Conservation (phyloP, 2,329 filamentous ascomycete species). For the Monosporascus cannonballus region DNA sequence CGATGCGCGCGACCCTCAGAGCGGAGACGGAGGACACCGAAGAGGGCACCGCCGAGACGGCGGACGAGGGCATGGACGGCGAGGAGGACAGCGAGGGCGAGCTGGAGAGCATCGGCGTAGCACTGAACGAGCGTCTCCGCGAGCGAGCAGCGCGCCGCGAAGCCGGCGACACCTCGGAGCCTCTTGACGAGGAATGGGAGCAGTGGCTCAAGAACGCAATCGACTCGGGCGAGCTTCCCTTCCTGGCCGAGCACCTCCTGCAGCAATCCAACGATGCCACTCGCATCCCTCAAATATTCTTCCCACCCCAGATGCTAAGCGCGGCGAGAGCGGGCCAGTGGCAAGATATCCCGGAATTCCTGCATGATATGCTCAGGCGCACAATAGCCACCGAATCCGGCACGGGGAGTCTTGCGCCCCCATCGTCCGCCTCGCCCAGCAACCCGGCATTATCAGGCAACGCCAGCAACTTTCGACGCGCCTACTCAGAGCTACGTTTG, state of each 20-base stretch:
- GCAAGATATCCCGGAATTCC: constrained; percentile 50
- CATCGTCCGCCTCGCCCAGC: constrained; percentile 9
- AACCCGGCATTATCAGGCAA: constrained; percentile 7
- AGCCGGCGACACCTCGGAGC: constrained; percentile 50
- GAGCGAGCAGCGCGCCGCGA: constrained; percentile 58
- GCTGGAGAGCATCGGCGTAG: constrained; percentile 53
- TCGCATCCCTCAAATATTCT: constrained; percentile 29
- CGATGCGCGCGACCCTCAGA: constrained; percentile 12
- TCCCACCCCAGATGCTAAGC: constrained; percentile 46
- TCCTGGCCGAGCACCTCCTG: constrained; percentile 37
- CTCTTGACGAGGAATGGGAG: constrained; percentile 67
- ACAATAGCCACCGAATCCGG: constrained; percentile 34
- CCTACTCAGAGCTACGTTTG: constrained; percentile 31
- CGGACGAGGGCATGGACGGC: constrained; percentile 39
- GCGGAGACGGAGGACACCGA: constrained; percentile 27
- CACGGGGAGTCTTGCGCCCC: constrained; percentile 3
- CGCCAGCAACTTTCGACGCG: constrained; percentile 15
- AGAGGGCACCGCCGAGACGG: constrained; percentile 29
- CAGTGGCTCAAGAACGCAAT: constrained; percentile 68
- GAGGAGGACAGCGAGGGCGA: constrained; percentile 49
- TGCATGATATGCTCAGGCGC: constrained; percentile 46
- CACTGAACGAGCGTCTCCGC: constrained; percentile 58
- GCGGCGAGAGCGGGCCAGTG: constrained; percentile 52
- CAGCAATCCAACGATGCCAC: constrained; percentile 28
- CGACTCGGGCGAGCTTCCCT: constrained; percentile 52